Evolutionary conservation across 2,329 filamentous ascomycete genomes (phyloP), one percentile per base, ranked within the genome.

Genomic region (Knufia fluminis): DNA sequence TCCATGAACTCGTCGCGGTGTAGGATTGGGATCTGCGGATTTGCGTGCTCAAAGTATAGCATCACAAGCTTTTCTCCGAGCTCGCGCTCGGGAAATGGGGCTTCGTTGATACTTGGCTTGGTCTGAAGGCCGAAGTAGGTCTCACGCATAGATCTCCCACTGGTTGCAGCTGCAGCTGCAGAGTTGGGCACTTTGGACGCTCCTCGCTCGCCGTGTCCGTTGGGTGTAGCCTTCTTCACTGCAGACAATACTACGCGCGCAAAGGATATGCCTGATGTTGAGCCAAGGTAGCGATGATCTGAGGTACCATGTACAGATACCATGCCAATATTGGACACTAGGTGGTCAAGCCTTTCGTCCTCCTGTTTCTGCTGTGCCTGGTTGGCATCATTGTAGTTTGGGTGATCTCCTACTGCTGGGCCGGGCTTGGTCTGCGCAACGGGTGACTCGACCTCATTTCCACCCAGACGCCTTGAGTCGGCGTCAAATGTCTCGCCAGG

Each of bases 51-150:
- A 65, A 97, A 97, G 66, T 96, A 97, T 32, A 96, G 76, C 48
- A 82, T 79, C 32, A 87, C 82, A 16, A 97, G 75, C 52, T 80
- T 78, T 48, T 78, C 68, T 1, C 82, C 91, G 2, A 95, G 72
- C 26, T 85, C 79, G 55, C 78, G 80, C 54, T 86, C 80, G 0
- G 92, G 92, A 59, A 97, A 96, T 0, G 81, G 76, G 0, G 90
- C 90, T 39, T 86, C 85, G 54, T 86, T 82, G 62, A 96, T 92
- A 14, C 82, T 88, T 1, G 90, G 88, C 59, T 85, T 90, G 2
- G 87, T 94, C 59, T 96, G 89, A 39, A 97, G 72, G n/a, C 91
- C 91, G 62, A 97, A 97, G 73, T 96, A 96, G 0, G 89, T 94
- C 67, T 97, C 91, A 52, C 90, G 79, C 84, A 95, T 92, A 10